Evolutionary conservation across 2,329 filamentous ascomycete genomes (phyloP).

Genomic region (Phoma sp.): DNA sequence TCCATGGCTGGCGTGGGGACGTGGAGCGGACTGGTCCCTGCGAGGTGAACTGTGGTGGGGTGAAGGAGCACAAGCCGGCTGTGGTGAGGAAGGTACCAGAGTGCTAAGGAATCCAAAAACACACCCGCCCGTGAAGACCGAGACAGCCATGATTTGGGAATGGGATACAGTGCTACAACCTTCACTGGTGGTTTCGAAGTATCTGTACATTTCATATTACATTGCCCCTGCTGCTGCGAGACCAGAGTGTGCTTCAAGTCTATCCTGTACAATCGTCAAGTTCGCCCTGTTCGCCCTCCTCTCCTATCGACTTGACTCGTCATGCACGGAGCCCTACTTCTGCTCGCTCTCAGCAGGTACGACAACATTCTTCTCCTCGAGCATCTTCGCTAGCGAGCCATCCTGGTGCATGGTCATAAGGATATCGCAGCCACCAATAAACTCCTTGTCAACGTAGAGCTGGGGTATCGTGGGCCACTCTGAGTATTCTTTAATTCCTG

Average conservation of each 20-base stretch:
- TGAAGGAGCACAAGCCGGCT: neutral
- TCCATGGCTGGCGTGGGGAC: neutral
- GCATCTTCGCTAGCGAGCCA: conserved; percentile 87
- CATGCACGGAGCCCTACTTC: conserved; percentile 20
- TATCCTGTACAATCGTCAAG: conserved; percentile 9
- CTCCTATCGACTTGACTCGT: neutral
- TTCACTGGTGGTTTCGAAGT: neutral
- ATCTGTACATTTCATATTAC: conserved; percentile 3
- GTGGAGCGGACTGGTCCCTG: neutral
- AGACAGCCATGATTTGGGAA: no score
- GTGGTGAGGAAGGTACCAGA: conserved; percentile 2
- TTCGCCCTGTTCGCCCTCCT: neutral
- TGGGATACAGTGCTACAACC: no score
- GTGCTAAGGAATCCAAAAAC: neutral
- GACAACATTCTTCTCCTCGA: conserved; percentile 92
- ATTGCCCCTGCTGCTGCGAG: neutral
- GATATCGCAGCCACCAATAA: conserved; percentile 97
- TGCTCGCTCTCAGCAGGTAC: conserved; percentile 55
- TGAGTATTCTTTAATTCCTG: conserved; percentile 98
- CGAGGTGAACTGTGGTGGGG: neutral
- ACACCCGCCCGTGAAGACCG: neutral
- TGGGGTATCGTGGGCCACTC: conserved; percentile 99
- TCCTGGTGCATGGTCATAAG: conserved; percentile 97
- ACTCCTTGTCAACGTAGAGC: conserved; percentile 93
- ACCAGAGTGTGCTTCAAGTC: neutral